phyloP scores from a whole-genome alignment of 2,329 filamentous ascomycete genomes.

The Tolypocladium inflatum region DNA sequence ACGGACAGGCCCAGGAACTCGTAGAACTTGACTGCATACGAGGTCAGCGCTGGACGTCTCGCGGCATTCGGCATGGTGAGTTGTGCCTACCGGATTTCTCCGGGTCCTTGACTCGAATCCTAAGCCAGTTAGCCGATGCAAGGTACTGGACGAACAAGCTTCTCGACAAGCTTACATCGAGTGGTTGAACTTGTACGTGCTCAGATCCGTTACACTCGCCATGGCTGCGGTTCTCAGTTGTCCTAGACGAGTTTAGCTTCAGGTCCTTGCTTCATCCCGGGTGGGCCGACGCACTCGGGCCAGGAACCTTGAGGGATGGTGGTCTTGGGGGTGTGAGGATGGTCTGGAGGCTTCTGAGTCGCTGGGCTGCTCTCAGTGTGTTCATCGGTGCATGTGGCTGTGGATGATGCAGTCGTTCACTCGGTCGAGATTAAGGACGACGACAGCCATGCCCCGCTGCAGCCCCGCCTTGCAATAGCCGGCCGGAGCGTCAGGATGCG shows the following conservation, averaged over 20 bases:
- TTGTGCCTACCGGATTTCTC: constrained; percentile 55
- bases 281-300: background rate
- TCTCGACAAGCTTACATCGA: constrained; percentile 54
- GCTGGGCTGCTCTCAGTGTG: constrained; percentile 12
- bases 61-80: background rate
- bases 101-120: constrained; percentile 92
- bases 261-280: background rate
- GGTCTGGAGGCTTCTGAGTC: constrained; percentile 14
- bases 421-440: background rate
- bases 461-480: background rate
- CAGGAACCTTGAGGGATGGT: constrained; percentile 1
- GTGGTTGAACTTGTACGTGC: constrained; percentile 79
- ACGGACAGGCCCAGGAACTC: constrained; percentile 82
- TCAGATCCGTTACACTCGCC: constrained; percentile 62
- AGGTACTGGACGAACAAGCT: background rate
- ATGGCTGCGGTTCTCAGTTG: constrained; percentile 23
- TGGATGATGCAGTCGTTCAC: background rate
- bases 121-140: constrained; percentile 24
- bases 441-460: background rate
- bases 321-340: constrained; percentile 5
- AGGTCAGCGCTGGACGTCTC: background rate
- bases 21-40: constrained; percentile 70
- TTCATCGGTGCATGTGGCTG: constrained; percentile 10
- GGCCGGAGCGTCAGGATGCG: background rate
- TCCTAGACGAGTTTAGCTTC: background rate